Conservation (phyloP, 805 yeast species). For the Scheffersomyces amazonensis region DNA sequence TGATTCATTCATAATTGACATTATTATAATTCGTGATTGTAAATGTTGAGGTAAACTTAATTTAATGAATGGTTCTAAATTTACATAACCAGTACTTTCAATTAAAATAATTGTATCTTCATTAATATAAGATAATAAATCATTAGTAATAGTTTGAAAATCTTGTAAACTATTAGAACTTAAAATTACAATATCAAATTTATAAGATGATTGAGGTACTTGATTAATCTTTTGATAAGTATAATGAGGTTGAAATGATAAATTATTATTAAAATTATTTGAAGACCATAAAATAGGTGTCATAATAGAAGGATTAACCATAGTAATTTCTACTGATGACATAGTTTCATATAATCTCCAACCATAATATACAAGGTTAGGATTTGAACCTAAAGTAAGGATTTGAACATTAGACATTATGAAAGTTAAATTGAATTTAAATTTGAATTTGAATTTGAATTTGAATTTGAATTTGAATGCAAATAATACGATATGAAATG, state of each 20-base stretch:
- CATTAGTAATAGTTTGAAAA: constrained; percentile 28
- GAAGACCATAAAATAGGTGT: constrained; percentile 14
- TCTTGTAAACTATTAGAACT: constrained; percentile 36
- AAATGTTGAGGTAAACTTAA: constrained; percentile 30
- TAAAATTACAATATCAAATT: constrained; percentile 34
- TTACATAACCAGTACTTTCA: constrained; percentile 71
- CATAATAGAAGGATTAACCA: constrained; percentile 31
- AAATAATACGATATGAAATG: no score
- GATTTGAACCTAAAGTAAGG: constrained; percentile 45
- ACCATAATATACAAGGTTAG: constrained; percentile 57
- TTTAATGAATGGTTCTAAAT: constrained; percentile 66
- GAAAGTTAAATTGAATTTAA: no score
- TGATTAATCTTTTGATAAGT: constrained; percentile 7
- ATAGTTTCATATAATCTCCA: constrained; percentile 53
- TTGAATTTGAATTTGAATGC: no score
- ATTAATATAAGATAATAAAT: constrained; percentile 22
- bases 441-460: no score
- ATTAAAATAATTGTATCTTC: constrained; percentile 52
- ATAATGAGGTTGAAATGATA: constrained; percentile 10
- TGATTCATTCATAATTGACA: constrained; percentile 59
- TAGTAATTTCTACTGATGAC: constrained; percentile 27
- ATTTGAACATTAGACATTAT: constrained; percentile 1
- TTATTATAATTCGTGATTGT: constrained; percentile 23
- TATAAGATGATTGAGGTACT: constrained; percentile 7
- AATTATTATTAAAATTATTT: constrained; percentile 8